Evolutionary conservation across 306 rosid genomes (phyloP).

Genomic region (Sechiopsis laciniata): DNA sequence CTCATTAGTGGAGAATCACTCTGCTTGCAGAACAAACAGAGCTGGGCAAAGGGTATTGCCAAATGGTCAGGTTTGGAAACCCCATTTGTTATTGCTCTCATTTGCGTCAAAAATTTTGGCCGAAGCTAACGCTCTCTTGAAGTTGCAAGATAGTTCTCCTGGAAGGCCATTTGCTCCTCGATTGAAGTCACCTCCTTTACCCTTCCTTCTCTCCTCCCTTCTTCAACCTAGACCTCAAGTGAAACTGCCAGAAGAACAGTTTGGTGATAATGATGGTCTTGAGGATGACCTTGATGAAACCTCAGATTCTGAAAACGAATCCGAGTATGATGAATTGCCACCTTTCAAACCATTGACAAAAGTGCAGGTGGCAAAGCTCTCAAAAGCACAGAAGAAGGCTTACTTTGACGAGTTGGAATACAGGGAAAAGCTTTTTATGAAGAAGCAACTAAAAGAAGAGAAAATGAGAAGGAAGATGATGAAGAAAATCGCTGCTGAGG

Average conservation of each 20-base stretch:
- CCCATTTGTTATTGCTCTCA: constrained; percentile 83
- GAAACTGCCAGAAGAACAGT: constrained; percentile 85
- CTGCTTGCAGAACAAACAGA: constrained; percentile 88
- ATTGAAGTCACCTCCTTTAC: constrained; percentile 74
- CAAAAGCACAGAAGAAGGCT: constrained; percentile 70
- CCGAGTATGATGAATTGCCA: constrained; percentile 72
- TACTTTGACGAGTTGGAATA: constrained; percentile 87
- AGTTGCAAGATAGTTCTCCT: constrained; percentile 88
- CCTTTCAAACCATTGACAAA: constrained; percentile 73
- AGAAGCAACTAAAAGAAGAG: constrained; percentile 87
- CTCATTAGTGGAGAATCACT: constrained; percentile 90
- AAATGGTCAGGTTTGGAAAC: constrained; percentile 99
- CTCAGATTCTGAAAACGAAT: constrained; percentile 84
- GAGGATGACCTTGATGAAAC: constrained; percentile 78
- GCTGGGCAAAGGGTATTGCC: constrained; percentile 98
- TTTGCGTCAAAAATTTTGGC: constrained; percentile 95
- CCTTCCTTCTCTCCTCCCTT: constrained; percentile 84
- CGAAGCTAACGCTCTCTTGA: constrained; percentile 85
- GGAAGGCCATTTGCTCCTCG: constrained; percentile 70
- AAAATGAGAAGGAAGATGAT: constrained; percentile 61
- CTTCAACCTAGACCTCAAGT: constrained; percentile 83
- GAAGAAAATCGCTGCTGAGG: constrained; percentile 77
- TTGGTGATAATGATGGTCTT: constrained; percentile 57
- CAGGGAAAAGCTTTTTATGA: constrained; percentile 84
- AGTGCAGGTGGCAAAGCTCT: constrained; percentile 63